A percentile compares a stretch with the other conserved stretches of the same genome.
Conservation (phyloP, 2,329 filamentous ascomycete species). For the Pleomassaria siparia region DNA sequence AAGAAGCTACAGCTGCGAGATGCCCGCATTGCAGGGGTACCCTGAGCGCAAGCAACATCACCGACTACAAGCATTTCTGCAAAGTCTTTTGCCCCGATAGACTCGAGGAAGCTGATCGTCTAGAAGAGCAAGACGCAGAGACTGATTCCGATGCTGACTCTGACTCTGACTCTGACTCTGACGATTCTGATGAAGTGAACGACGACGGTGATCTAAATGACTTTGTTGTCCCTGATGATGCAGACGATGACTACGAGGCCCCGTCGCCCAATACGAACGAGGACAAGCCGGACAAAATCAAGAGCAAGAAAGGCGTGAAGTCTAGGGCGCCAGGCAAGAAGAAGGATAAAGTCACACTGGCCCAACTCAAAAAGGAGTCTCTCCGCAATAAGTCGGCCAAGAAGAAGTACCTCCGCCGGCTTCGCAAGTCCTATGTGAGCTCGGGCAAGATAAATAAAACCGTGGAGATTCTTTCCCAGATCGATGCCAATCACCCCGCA, state of each 20-base stretch:
- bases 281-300: slow-evolving; percentile 26
- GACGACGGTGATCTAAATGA: slow-evolving; percentile 47
- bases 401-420: slow-evolving; percentile 67
- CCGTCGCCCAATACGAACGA: slow-evolving; percentile 31
- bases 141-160: slow-evolving; percentile 10
- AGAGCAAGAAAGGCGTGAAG: slow-evolving; percentile 44
- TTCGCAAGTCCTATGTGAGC: slow-evolving; percentile 68
- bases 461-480: slow-evolving; percentile 62
- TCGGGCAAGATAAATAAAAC: slow-evolving; percentile 75
- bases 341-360: slow-evolving; percentile 57
- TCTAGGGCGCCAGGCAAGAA: slow-evolving; percentile 47
- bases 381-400: slow-evolving; percentile 65
- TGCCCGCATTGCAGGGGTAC: slow-evolving; percentile 76
- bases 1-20: slow-evolving; percentile 58
- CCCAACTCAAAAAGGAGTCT: slow-evolving; percentile 68
- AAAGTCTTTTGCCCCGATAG: slow-evolving; percentile 67
- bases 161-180: slow-evolving; percentile 38
- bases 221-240: slow-evolving; percentile 59
- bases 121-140: slow-evolving; percentile 10
- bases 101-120: slow-evolving; percentile 29
- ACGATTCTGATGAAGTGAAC: slow-evolving; percentile 41
- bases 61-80: slow-evolving; percentile 73
- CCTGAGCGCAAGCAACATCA: slow-evolving; percentile 69
- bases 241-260: slow-evolving; percentile 18
- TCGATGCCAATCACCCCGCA: slow-evolving; percentile 52